Evolutionary conservation across 2,329 filamentous ascomycete genomes (phyloP), one percentile per base, ranked within the genome.

Genomic region (Venturia pyrina): DNA sequence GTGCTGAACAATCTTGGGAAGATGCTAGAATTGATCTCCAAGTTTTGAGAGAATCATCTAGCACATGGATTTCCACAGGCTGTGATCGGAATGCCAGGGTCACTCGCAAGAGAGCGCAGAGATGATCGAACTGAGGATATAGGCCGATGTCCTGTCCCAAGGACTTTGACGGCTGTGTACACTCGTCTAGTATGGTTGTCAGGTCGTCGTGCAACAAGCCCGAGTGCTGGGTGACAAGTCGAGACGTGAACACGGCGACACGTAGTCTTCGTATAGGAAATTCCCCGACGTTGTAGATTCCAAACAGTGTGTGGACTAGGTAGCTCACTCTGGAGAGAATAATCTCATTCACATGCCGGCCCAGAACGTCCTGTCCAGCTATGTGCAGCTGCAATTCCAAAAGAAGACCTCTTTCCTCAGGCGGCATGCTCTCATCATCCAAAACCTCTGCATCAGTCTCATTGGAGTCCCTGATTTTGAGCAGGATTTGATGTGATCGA

Each of bases 371-470:
- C 70, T 72, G 73, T 75, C 53, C 70, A 66, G 19, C 74, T 72
- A 41, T 74, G 64, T 6, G 71, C 5, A 81, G 69, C 66, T 81
- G 79, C 68, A 73, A 77, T 68, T 82, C 79, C 11, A 81, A 69
- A 2, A 81, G 44, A 5, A 73, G 67, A 11, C 75, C 78, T 68
- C 77, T 70, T 40, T 75, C 71, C 5, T 68, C 69, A 15, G 67
- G 32, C 1, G 70, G 62, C 32, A 78, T 67, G 3, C 69, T 66
- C 10, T 67, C 62, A 41, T 77, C 70, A 65, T 80, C 77, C 57
- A 76, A 75, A 28, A 73, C 73, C 4, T 71, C 72, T 1, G 69
- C 84, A 64, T 87, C 83, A 56, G 82, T 79, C 71, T 77, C 82
- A n/a, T 80, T 82, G 64, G 78, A 78, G 66, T 83, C n/a, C 17